These are phyloP conservation scores for Saposhnikovia divaricata DNA, from an alignment of 129 eudicot species.

Conservation along the genomic window DNA sequence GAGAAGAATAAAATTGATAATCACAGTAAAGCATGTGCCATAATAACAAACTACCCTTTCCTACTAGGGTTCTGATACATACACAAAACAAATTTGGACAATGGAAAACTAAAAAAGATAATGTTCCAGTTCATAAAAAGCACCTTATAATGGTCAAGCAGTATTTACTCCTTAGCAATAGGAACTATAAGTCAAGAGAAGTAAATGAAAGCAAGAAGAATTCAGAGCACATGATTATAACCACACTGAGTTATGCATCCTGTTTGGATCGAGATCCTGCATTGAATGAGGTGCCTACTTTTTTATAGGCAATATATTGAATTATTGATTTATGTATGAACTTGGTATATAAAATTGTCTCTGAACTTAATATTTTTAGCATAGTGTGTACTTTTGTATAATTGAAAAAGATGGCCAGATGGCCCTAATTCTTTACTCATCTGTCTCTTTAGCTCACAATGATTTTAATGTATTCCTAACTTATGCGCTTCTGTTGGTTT, in stretches of 20 bases:
- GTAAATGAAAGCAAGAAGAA: background rate
- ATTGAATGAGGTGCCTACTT: slow-evolving; percentile 56
- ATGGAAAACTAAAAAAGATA: background rate
- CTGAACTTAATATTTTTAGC: no score
- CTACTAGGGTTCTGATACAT: background rate
- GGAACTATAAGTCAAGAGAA: background rate
- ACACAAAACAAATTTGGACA: background rate
- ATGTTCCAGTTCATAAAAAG: background rate
- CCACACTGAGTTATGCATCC: slow-evolving; percentile 32
- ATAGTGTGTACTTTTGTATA: no score
- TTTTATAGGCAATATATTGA: background rate
- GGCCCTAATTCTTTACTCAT: no score
- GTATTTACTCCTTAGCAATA: background rate
- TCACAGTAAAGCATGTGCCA: background rate
- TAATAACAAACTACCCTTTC: background rate
- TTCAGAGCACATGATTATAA: background rate
- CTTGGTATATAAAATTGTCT: no score
- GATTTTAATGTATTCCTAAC: no score
- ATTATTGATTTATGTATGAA: no score
- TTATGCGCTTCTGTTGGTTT: no score
- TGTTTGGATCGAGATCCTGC: slow-evolving; percentile 73
- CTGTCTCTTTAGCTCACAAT: no score
- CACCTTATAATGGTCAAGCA: slow-evolving; percentile 1
- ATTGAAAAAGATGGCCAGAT: no score
- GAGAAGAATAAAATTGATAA: background rate